Base-by-base conservation (phyloP, 257 asterid species). In the Solanum clarkiae region DNA sequence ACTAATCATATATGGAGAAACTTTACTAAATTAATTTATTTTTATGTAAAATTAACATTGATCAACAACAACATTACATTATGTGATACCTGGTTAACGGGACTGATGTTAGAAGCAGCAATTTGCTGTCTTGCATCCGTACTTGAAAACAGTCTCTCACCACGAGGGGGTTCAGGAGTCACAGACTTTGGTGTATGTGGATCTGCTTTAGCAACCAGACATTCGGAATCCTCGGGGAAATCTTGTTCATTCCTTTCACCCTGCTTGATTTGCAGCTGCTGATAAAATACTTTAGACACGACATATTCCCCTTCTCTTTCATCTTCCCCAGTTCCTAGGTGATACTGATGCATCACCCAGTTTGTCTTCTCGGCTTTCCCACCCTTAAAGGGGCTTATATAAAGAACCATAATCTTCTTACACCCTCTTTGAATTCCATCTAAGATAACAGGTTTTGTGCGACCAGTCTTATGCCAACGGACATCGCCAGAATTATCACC, bases 331-430 rank as follows among this genome's bases (percentile, higher is more conserved):
- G 93, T 93, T 29, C 99, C 99, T 18, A 97, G 84, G 88, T 97
- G 99, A 88, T 97, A 97, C 79, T 95, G 99, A 85, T 97, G 99
- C 99, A 97, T 97, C 77, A 97, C 99, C 99, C 98, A 95, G 89
- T 91, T 93, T 24, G 99, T 95, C 90, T 97, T 97, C 89, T 95
- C 99, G 0, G 99, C 85, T 85, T 93, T 95, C 51, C 97, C 98
- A 47, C 98, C 98, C 87, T 82, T 90, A 44, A 74, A 93, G 0
- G 97, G 90, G 90, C 92, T 92, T 32, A 94, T 82, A 74, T 97
- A 97, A 8, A 97, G 92, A 85, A 97, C 99, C 99, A 97, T 94
- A 70, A 97, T 97, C 89, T 95, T 97, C 90, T 97, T 95, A 88
- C 99, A 97, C 16, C 99, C 99, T 81, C 87, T 93, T 72, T 97